phyloP scores from a whole-genome alignment of 73 alveolate genomes.

The Tetrahymena malaccensis region DNA sequence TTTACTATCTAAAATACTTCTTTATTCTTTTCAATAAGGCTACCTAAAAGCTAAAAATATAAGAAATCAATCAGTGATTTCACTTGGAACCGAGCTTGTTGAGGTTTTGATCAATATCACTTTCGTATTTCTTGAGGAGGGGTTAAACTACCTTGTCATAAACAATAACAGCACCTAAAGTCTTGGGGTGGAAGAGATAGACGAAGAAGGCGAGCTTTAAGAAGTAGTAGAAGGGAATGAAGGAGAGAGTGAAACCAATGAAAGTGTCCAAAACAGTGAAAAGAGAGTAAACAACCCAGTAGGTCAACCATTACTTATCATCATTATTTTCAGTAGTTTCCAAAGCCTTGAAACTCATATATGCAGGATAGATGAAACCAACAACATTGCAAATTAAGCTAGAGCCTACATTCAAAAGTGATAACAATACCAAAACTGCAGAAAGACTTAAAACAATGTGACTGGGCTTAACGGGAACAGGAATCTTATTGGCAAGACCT shows the following conservation, averaged over 20 bases:
- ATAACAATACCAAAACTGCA: slow-evolving; percentile 3
- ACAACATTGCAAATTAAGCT: slow-evolving; percentile 51
- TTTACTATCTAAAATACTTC: background rate
- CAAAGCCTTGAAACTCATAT: slow-evolving; percentile 66
- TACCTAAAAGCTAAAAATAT: background rate
- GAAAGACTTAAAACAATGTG: background rate
- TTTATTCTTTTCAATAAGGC: background rate
- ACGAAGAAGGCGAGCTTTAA: slow-evolving; percentile 71
- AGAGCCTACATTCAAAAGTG: slow-evolving; percentile 32
- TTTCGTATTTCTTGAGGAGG: slow-evolving; percentile 48
- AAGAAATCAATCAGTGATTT: background rate
- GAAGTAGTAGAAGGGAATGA: slow-evolving; percentile 82
- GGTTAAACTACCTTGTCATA: slow-evolving; percentile 53
- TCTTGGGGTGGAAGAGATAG: slow-evolving; percentile 83
- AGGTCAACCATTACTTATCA: slow-evolving; percentile 91
- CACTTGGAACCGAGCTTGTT: background rate
- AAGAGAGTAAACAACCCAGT: slow-evolving; percentile 81
- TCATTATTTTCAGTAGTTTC: slow-evolving; percentile 59
- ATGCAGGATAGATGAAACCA: slow-evolving; percentile 80
- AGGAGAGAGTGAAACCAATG: slow-evolving; percentile 58
- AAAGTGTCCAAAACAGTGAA: slow-evolving; percentile 65
- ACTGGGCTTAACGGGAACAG: slow-evolving; percentile 17
- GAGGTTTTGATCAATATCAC: slow-evolving; percentile 48
- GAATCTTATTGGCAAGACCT: background rate
- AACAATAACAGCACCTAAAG: slow-evolving; percentile 72